Evolutionary conservation across 106 monocot genomes (phyloP), one percentile per base, ranked within the genome.

Genomic region (Vanilla planifolia): DNA sequence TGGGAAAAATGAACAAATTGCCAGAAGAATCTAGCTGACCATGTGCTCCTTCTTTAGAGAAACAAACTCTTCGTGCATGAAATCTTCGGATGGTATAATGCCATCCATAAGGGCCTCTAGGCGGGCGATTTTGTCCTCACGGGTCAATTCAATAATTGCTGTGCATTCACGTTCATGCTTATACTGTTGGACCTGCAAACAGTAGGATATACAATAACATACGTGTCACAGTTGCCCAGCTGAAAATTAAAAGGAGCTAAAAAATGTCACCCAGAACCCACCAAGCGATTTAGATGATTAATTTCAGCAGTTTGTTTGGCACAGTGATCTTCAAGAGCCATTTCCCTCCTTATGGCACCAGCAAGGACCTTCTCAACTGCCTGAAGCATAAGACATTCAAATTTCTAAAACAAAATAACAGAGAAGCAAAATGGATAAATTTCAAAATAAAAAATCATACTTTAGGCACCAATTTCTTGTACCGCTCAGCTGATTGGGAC

Each of bases 141-240:
- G 75, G 30, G 80, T 78, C 62, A 92, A 72, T 55, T 82, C 88
- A 78, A 92, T 85, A 42, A 85, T 63, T 3, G 88, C 71, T 65
- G 71, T 85, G 70, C 98, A 99, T 67, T 99, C 98, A 64, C 98
- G 84, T 41, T 99, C 98, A 73, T 88, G 88, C 67, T 88, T 99
- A 66, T 92, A 99, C 59, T 99, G 98, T 58, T 85, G 85, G 34
- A 88, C 82, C 98, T 99, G 65, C 43, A 79, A 62, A 42, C 14
- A 48, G 47, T 42, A 56, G n/a, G 15, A 34, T n/a, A 41, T 60
- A 28, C 48, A 6, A 65, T 61, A 17, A 25, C 27, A 1, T 33
- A 22, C 53, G 14, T 27, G 39, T 20, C 28, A 8, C 4, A 16
- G 36, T 15, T 60, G 24, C 15, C 29, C 35, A 27, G 13, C 42